phyloP scores from a whole-genome alignment of 176 grass and related monocot genomes.

The Secale cereale region DNA sequence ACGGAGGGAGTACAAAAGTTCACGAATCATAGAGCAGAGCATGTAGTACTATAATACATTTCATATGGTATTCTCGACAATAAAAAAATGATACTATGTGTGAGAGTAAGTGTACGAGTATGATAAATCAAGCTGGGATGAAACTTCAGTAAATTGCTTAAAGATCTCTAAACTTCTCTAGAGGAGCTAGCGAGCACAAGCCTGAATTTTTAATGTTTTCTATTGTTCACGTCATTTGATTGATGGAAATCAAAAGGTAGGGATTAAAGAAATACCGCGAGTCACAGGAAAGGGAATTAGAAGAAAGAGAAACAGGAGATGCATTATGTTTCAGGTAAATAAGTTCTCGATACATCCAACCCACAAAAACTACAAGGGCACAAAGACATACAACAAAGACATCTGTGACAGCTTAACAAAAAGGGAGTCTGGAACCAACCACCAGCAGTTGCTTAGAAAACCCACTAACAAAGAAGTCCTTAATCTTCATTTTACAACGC shows the following conservation, averaged over 20 bases:
- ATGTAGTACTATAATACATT: neutral
- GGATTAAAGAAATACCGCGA: neutral
- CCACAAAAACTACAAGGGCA: neutral
- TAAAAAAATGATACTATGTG: too few species aligned
- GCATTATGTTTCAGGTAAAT: neutral
- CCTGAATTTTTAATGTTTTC: neutral
- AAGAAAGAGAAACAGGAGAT: neutral
- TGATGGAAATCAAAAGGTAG: neutral
- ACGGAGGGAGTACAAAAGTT: too few species aligned
- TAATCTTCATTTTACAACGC: slow-evolving; percentile 11
- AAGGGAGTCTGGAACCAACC: neutral
- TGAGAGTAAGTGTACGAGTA: too few species aligned
- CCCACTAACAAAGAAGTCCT: neutral
- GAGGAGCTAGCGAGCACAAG: neutral
- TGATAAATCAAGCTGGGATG: too few species aligned
- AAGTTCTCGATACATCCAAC: neutral
- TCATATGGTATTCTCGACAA: too few species aligned
- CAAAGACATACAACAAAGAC: neutral
- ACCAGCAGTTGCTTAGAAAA: neutral
- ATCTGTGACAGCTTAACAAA: neutral
- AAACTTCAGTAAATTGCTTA: too few species aligned
- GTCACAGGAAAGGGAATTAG: neutral
- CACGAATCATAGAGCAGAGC: neutral
- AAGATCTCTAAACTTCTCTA: too few species aligned
- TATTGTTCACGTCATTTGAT: neutral